Conservation (phyloP, 495 filamentous ascomycete genomes). For the Daldinia concentrica region DNA sequence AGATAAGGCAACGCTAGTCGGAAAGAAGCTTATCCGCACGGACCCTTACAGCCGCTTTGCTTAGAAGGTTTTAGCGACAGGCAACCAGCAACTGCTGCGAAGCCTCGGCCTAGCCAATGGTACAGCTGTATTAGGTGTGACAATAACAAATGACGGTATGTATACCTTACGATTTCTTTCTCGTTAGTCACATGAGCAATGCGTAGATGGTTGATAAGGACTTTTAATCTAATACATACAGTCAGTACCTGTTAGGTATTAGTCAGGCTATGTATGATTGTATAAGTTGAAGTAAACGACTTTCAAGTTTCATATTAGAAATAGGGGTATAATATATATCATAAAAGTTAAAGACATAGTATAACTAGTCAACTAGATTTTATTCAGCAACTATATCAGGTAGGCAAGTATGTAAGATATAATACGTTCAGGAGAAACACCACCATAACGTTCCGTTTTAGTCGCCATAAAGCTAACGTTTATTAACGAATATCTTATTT, state of each 20-base stretch:
- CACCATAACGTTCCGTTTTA: slow-evolving; percentile 16
- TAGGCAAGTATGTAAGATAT: neutral
- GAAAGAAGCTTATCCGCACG: slow-evolving; percentile 35
- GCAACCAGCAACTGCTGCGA: slow-evolving; percentile 2
- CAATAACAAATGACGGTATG: slow-evolving; percentile 26
- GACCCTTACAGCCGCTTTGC: neutral
- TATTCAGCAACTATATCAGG: neutral
- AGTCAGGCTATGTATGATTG: neutral
- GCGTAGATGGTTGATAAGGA: neutral
- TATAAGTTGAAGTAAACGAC: neutral
- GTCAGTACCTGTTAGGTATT: too few species aligned
- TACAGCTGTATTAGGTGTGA: slow-evolving; percentile 11
- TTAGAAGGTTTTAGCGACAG: slow-evolving; percentile 1
- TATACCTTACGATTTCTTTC: neutral
- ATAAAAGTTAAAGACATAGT: neutral
- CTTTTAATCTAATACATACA: neutral
- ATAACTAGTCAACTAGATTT: too few species aligned
- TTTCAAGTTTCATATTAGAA: neutral
- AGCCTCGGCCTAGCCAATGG: slow-evolving; percentile 20
- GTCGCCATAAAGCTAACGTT: neutral
- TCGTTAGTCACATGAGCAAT: neutral
- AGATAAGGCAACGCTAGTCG: slow-evolving; percentile 25
- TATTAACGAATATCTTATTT: slow-evolving; percentile 22
- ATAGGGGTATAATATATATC: neutral
- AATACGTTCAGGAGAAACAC: neutral